A percentile compares a stretch with the other conserved stretches of the same genome.
These are phyloP conservation scores for Neoarthrinium moseri DNA, from an alignment of 2,329 filamentous ascomycete species.

Conservation along the genomic window DNA sequence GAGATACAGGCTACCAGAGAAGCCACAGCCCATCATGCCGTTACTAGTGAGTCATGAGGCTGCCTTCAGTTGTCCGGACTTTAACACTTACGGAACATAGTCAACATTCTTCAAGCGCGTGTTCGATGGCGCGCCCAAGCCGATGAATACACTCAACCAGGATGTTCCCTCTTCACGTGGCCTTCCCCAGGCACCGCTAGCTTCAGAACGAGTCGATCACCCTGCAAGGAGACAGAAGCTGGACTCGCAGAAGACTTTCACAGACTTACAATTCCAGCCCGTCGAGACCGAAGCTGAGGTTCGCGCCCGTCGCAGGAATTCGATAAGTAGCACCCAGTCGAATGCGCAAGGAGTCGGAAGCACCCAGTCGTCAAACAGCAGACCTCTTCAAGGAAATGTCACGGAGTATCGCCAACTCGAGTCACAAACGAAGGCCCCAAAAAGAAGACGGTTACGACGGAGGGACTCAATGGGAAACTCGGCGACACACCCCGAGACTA, in stretches of 20 bases:
- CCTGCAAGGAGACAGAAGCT: neutral
- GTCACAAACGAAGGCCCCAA: neutral
- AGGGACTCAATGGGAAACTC: neutral
- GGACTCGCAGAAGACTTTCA: neutral
- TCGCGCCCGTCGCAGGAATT: neutral
- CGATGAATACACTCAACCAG: neutral
- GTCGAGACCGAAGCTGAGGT: neutral
- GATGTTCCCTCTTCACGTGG: neutral
- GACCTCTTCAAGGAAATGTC: neutral
- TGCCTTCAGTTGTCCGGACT: neutral
- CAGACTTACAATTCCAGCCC: neutral
- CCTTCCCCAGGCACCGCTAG: neutral
- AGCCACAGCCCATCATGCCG: neutral
- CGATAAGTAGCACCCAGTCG: neutral
- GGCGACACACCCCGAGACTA: neutral
- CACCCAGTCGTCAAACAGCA: constrained; percentile 1
- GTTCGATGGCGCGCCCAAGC: neutral
- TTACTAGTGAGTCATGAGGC: neutral
- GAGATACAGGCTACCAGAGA: neutral
- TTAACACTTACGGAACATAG: neutral
- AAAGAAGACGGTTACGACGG: neutral
- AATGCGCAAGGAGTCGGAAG: neutral
- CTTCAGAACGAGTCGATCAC: neutral
- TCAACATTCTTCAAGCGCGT: no score
- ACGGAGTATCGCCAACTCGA: neutral